These are phyloP conservation scores for Penicillium expansum DNA, from an alignment of 2,329 filamentous ascomycete species.

Conservation along the genomic window DNA sequence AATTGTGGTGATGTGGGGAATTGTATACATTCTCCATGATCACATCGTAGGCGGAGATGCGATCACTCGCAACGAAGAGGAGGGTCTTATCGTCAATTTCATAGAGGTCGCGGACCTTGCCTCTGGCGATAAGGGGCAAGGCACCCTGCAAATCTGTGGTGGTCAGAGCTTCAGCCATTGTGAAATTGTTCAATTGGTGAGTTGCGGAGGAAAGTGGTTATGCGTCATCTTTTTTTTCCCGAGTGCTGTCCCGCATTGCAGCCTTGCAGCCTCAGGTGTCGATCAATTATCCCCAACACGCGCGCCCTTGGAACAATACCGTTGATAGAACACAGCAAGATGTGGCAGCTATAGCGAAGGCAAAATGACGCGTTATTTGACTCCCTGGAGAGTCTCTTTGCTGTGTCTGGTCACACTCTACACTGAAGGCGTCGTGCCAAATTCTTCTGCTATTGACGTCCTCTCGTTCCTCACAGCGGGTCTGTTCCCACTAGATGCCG, in stretches of 20 bases:
- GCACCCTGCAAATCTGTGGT: constrained; percentile 43
- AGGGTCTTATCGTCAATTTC: constrained; percentile 66
- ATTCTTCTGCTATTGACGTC: constrained; percentile 68
- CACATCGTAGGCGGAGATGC: constrained; percentile 94
- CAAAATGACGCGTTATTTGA: constrained; percentile 76
- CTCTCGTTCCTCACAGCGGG: constrained; percentile 76
- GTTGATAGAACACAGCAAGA: constrained; percentile 9
- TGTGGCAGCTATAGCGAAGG: constrained; percentile 10
- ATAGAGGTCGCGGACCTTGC: constrained; percentile 82
- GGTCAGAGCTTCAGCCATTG: constrained; percentile 42
- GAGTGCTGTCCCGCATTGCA: constrained; percentile 18
- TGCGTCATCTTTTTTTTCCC: constrained; percentile 25
- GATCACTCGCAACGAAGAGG: constrained; percentile 81
- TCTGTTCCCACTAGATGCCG: constrained; percentile 51
- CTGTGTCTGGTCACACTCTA: constrained; percentile 81
- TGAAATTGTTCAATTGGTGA: constrained; percentile 13
- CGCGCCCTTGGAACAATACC: constrained; percentile 10
- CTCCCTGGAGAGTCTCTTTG: constrained; percentile 82
- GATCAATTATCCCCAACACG: constrained; percentile 11
- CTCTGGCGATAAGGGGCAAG: constrained; percentile 55
- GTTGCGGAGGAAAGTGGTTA: constrained; percentile 2
- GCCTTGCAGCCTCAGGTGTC: constrained; percentile 23
- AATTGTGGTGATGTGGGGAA: constrained; percentile 35
- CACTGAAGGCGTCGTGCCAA: constrained; percentile 66
- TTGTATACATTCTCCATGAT: constrained; percentile 71